A percentile compares a stretch with the other conserved stretches of the same genome.
These are phyloP conservation scores for Fallopia convolvulus DNA, from an alignment of 148 eudicot species.

Conservation along the genomic window DNA sequence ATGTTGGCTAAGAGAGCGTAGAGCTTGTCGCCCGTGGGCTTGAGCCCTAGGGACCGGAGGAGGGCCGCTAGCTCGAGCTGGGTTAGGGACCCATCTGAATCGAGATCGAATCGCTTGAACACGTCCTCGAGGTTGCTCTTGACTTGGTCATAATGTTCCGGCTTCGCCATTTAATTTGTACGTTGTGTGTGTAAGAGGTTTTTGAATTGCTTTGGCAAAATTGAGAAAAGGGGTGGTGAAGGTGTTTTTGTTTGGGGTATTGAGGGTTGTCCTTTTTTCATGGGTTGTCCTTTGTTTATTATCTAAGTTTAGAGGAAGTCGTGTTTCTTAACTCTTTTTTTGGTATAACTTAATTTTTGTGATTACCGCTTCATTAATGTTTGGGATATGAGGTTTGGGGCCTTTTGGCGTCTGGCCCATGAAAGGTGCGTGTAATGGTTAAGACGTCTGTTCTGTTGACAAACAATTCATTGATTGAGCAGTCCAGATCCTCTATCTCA, in stretches of 20 bases:
- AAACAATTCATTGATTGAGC: no score
- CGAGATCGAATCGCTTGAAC: conserved; percentile 63
- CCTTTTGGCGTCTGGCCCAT: no score
- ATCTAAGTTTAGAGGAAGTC: neutral
- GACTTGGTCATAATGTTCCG: neutral
- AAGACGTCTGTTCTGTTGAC: no score
- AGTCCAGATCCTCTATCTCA: no score
- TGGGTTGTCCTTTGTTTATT: neutral
- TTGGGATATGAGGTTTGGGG: no score
- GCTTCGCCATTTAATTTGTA: neutral
- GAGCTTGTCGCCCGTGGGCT: conserved; percentile 51
- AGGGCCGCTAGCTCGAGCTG: conserved; percentile 66
- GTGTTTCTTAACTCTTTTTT: neutral
- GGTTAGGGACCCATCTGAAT: conserved; percentile 63
- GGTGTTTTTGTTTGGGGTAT: neutral
- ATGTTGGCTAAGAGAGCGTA: conserved; percentile 33
- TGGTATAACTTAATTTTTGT: neutral
- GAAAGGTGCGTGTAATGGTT: no score
- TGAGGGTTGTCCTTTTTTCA: neutral
- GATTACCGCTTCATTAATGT: neutral
- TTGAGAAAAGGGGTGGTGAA: neutral
- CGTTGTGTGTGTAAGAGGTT: no score
- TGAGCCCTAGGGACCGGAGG: conserved; percentile 55
- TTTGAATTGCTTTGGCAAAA: neutral
- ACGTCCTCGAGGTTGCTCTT: conserved; percentile 35